Conservation (phyloP, 2,329 filamentous ascomycete species). For the Fusarium heterosporum region DNA sequence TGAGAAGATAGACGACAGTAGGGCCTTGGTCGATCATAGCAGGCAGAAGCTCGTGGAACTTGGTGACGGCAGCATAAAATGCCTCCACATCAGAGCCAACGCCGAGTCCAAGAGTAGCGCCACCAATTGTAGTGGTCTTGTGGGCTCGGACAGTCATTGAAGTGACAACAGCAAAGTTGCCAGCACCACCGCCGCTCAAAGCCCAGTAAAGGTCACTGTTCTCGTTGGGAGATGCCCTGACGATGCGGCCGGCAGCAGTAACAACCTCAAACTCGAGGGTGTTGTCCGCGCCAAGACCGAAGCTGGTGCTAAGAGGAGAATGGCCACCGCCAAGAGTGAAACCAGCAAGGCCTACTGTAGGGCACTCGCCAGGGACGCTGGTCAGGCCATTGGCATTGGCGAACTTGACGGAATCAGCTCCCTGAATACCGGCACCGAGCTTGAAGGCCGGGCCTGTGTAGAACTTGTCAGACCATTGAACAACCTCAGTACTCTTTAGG, state of each 20-base stretch:
- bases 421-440: constrained; percentile 66
- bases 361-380: constrained; percentile 66
- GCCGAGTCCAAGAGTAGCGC: constrained; percentile 45
- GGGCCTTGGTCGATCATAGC: constrained; percentile 60
- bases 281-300: constrained; percentile 71
- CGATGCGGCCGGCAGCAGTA: constrained; percentile 60
- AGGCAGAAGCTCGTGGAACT: constrained; percentile 48
- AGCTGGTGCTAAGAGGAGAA: constrained; percentile 62
- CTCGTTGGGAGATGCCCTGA: constrained; percentile 59
- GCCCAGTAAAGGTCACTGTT: constrained; percentile 74
- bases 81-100: constrained; percentile 23
- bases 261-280: constrained; percentile 67
- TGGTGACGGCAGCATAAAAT: constrained; percentile 36
- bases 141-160: constrained; percentile 67
- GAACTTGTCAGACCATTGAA: constrained; percentile 52
- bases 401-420: constrained; percentile 59
- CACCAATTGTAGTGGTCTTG: constrained; percentile 53
- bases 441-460: constrained; percentile 66
- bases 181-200: constrained; percentile 68
- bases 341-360: constrained; percentile 68
- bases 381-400: constrained; percentile 61
- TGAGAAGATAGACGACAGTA: constrained; percentile 56
- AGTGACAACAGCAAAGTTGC: constrained; percentile 68
- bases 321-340: constrained; percentile 70
- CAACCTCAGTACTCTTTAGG: constrained; percentile 55